Evolutionary conservation across 202 grass and related monocot genomes (phyloP).

Genomic region (Elaeis oleifera): DNA sequence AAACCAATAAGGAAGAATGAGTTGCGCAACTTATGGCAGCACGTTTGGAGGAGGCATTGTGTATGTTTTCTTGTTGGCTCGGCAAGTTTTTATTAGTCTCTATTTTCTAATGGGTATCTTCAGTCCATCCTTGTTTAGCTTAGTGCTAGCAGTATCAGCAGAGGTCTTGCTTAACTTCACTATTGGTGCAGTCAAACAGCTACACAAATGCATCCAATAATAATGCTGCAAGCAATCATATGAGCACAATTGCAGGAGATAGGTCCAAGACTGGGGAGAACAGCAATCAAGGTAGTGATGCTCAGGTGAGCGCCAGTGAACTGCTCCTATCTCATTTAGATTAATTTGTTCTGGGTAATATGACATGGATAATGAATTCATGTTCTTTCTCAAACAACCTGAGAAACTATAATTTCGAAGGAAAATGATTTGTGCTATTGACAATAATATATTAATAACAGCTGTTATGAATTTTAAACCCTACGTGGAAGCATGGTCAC

Average conservation of each 20-base stretch:
- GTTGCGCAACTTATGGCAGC: constrained; percentile 89
- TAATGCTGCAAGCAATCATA: constrained; percentile 68
- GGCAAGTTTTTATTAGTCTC: background rate
- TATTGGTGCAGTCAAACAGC: constrained; percentile 52
- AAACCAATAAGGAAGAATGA: constrained; percentile 96
- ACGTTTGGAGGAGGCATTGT: constrained; percentile 89
- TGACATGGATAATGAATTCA: too few relatives aligned
- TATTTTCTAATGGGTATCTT: too few relatives aligned
- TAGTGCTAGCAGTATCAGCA: too few relatives aligned
- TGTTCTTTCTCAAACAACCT: background rate
- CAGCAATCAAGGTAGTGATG: constrained; percentile 49
- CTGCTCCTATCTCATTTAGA: background rate
- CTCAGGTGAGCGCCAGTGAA: constrained; percentile 44
- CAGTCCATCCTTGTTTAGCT: too few relatives aligned
- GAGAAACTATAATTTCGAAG: background rate
- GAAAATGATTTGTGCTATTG: background rate
- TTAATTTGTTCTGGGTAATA: background rate
- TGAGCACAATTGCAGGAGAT: constrained; percentile 55
- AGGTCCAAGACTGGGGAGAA: constrained; percentile 58
- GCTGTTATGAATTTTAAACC: too few relatives aligned
- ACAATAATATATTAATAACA: too few relatives aligned
- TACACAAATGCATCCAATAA: constrained; percentile 64
- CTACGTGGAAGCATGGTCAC: too few relatives aligned
- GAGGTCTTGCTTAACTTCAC: constrained; percentile 18
- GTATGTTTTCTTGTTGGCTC: constrained; percentile 40